Evolutionary conservation across 768 basidiomycete genomes (phyloP), one percentile per base, ranked within the genome.

Genomic region (Candolleomyces efflorescens): DNA sequence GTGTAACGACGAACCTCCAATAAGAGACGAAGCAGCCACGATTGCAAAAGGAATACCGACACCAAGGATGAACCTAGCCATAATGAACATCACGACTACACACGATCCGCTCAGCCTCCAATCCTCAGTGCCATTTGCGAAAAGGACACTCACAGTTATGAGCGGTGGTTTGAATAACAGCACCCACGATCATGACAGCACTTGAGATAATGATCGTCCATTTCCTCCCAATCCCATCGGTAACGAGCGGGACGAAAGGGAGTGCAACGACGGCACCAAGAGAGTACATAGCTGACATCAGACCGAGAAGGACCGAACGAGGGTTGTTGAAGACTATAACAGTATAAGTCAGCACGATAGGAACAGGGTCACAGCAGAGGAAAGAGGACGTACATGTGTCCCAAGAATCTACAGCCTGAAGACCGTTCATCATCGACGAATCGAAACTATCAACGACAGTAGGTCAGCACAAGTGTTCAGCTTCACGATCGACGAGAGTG

Each of bases 1-100:
- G 37, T 13, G 18, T 9, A 23, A 23, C 13, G 18, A 58, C 66
- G 39, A 49, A 75, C 78, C 78, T 75, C 80, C 82, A 61, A 88
- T 81, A 43, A 88, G 73, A 17, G 86, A 82, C 0, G 87, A 86
- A 2, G 86, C 85, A 17, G 82, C 83, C 47, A 85, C 81, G 60
- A 82, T 82, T 26, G 82, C 82, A 62, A 87, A 82, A 0, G 81
- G 78, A 32, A 84, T 82, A 51, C 84, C 84, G 53, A 85, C 70
- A 17, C 84, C 85, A 36, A 86, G 66, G 24, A 83, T 72, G 59
- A 82, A 76, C 32, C 84, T 80, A 3, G 82, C 74, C 24, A 78
- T 69, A 24, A 85, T 75, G 64, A 87, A 86, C 80, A 83, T 83
- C 0, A 77, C 82, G 56, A 83, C 82, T 84, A 56, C 20, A 54